Evolutionary conservation across 2,329 filamentous ascomycete genomes (phyloP).

Genomic region (Hysterium pulicare): DNA sequence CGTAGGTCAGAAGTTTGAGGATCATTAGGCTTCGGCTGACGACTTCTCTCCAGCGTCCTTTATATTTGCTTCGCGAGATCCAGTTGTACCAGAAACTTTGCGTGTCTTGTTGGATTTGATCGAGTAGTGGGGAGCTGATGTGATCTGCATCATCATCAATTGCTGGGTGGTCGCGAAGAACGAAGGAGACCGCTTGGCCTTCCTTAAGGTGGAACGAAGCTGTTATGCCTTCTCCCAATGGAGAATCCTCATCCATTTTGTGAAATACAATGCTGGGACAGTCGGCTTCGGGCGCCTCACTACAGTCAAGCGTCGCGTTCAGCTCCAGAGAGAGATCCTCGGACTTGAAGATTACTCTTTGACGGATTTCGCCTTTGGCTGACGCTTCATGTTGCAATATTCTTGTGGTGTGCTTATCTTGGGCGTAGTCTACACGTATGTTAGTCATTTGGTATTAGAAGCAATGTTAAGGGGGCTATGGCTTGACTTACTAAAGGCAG

Average conservation of each 20-base stretch:
- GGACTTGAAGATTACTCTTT: slow-evolving; percentile 58
- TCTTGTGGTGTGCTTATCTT: slow-evolving; percentile 58
- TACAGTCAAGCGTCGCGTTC: slow-evolving; percentile 63
- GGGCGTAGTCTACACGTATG: slow-evolving; percentile 58
- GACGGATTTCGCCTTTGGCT: slow-evolving; percentile 15
- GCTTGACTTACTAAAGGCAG: slow-evolving; percentile 37
- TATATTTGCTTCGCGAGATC: slow-evolving; percentile 68
- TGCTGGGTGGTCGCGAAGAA: slow-evolving; percentile 60
- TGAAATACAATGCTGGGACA: slow-evolving; percentile 56
- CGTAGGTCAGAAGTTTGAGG: slow-evolving; percentile 72
- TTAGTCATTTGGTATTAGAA: not conserved
- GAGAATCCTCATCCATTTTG: slow-evolving; percentile 50
- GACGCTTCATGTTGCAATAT: slow-evolving; percentile 41
- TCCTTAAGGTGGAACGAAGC: slow-evolving; percentile 60
- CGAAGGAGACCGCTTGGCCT: slow-evolving; percentile 66
- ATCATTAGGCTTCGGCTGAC: slow-evolving; percentile 69
- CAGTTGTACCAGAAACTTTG: slow-evolving; percentile 71
- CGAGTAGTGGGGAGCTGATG: slow-evolving; percentile 58
- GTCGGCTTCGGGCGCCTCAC: slow-evolving; percentile 45
- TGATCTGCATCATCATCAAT: slow-evolving; percentile 55
- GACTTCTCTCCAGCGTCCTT: slow-evolving; percentile 69
- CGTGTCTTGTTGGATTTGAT: slow-evolving; percentile 65
- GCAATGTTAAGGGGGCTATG: too few relatives aligned
- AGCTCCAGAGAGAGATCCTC: slow-evolving; percentile 60
- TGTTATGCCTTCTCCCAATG: slow-evolving; percentile 61